A percentile compares a stretch with the other conserved stretches of the same genome.
These are phyloP conservation scores for Priceomyces melissophilus DNA, from an alignment of 805 yeast genomes.

Conservation along the genomic window DNA sequence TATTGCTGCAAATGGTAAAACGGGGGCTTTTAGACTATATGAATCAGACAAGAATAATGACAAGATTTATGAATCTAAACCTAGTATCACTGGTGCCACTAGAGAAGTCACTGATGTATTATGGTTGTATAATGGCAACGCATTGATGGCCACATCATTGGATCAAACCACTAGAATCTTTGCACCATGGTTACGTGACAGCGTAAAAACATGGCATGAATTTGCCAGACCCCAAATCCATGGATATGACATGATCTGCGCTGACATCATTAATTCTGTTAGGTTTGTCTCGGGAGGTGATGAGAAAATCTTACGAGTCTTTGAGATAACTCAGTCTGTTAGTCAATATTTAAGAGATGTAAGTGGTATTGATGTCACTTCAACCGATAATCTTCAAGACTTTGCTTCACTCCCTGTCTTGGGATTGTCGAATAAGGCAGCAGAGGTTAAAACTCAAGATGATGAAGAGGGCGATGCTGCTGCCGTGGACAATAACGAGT, in stretches of 20 bases:
- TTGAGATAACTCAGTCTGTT: conserved; percentile 82
- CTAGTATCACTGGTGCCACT: conserved; percentile 75
- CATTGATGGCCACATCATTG: conserved; percentile 71
- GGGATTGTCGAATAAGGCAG: conserved; percentile 90
- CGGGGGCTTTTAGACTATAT: conserved; percentile 92
- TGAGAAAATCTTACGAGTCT: conserved; percentile 86
- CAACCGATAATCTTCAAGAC: conserved; percentile 54
- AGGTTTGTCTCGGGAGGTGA: conserved; percentile 92
- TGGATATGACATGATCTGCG: conserved; percentile 92
- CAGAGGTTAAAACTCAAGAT: conserved; percentile 36
- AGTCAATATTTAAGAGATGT: conserved; percentile 56
- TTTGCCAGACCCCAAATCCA: conserved; percentile 97
- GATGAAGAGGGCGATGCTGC: conserved; percentile 33
- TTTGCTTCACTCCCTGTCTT: conserved; percentile 89
- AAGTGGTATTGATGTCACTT: conserved; percentile 40
- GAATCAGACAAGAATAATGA: conserved; percentile 25
- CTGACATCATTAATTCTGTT: conserved; percentile 55
- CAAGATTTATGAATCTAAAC: conserved; percentile 39
- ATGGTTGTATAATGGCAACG: conserved; percentile 69
- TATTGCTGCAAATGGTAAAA: conserved; percentile 79
- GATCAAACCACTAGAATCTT: conserved; percentile 92
- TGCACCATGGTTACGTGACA: conserved; percentile 53
- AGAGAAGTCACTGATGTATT: conserved; percentile 71
- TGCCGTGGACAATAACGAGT: conserved; percentile 36
- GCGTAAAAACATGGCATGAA: conserved; percentile 69